Evolutionary conservation across 331 rosid species (phyloP).

Genomic region (Arachis monticola): DNA sequence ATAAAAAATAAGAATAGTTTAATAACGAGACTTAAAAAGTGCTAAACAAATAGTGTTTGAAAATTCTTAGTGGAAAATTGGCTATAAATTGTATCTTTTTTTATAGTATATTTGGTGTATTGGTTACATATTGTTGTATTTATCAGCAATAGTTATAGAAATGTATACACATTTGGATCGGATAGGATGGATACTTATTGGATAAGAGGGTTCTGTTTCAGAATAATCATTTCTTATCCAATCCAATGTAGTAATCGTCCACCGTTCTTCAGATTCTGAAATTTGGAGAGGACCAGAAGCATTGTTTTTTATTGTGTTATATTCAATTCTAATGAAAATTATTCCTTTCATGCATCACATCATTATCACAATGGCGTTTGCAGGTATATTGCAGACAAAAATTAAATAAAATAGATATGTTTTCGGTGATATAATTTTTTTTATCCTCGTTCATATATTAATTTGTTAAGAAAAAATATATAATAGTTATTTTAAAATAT

Average conservation of each 20-base stretch:
- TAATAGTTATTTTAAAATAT: too few relatives aligned
- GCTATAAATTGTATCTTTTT: not conserved
- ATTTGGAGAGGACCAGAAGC: not conserved
- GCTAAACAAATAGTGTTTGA: not conserved
- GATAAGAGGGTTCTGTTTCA: not conserved
- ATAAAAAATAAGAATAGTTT: too few relatives aligned
- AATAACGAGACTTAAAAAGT: not conserved
- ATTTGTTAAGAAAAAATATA: too few relatives aligned
- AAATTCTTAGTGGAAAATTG: not conserved
- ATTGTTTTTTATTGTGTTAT: not conserved
- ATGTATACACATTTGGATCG: not conserved
- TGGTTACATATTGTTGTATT: not conserved
- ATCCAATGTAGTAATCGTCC: not conserved
- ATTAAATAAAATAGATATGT: not conserved
- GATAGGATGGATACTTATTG: constrained; percentile 39
- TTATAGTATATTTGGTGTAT: not conserved
- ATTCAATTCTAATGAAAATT: not conserved
- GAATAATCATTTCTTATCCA: not conserved
- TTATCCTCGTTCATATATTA: too few relatives aligned
- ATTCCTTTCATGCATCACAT: not conserved
- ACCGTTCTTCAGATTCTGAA: not conserved
- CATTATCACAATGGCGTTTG: not conserved
- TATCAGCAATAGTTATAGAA: not conserved
- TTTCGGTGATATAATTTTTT: not conserved
- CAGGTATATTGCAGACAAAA: not conserved